phyloP scores from a whole-genome alignment of 2,329 filamentous ascomycete genomes.

The Pseudogymnoascus sp. region DNA sequence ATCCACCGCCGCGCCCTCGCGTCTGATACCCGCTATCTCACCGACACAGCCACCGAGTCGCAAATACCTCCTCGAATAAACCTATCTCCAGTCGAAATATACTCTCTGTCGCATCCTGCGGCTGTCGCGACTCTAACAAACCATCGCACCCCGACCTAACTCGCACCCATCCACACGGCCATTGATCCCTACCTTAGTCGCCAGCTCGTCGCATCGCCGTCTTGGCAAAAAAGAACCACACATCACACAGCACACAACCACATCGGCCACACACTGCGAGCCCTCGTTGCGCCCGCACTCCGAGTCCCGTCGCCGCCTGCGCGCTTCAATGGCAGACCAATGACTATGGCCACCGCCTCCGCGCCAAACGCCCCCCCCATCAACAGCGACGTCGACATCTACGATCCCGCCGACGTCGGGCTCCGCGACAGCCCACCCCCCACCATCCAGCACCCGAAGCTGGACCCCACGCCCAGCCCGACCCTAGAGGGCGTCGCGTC shows the following conservation, averaged over 20 bases:
- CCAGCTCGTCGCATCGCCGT: neutral
- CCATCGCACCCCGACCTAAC: neutral
- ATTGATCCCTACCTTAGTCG: neutral
- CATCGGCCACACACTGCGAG: neutral
- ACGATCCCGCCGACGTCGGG: conserved; percentile 42
- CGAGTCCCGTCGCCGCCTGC: neutral
- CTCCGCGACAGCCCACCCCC: conserved; percentile 35
- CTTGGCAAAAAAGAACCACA: neutral
- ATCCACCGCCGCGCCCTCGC: neutral
- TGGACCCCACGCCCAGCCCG: conserved; percentile 44
- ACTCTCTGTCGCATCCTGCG: neutral
- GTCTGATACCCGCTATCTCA: neutral
- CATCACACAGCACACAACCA: neutral
- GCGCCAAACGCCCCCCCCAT: neutral
- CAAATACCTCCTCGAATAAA: neutral
- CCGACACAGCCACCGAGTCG: neutral
- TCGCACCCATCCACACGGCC: neutral
- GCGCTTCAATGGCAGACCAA: conserved; percentile 14
- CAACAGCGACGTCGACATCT: conserved; percentile 26
- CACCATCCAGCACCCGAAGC: conserved; percentile 36
- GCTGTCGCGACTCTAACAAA: neutral
- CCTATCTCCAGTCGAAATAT: neutral
- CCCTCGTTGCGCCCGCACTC: neutral
- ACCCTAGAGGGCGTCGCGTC: conserved; percentile 38
- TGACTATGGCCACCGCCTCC: conserved; percentile 28